Percentiles rank a stretch among this genome's conserved stretches.
Evolutionary conservation across 192 early-diverging fungal species (phyloP).

Genomic region (Mortierella hygrophila): DNA sequence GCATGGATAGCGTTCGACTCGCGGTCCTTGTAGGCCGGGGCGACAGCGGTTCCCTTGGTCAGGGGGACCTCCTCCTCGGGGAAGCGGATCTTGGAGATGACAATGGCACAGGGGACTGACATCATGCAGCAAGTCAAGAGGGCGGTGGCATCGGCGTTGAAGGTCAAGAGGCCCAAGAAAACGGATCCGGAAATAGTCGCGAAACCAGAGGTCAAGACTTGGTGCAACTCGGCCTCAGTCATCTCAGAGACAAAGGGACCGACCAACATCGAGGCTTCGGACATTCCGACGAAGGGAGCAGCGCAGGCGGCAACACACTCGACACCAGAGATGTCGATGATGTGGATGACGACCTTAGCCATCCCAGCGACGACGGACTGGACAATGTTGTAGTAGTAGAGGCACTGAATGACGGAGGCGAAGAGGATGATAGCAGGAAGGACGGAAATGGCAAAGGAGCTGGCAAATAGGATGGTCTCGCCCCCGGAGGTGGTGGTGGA

Average conservation of each 20-base stretch:
- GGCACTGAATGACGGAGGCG: slow-evolving; percentile 82
- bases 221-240: slow-evolving; percentile 89
- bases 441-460: slow-evolving; percentile 75
- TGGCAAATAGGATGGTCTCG: slow-evolving; percentile 15
- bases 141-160: slow-evolving; percentile 75
- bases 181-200: slow-evolving; percentile 91
- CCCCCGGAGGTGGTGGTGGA: slow-evolving; percentile 47
- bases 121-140: slow-evolving; percentile 91
- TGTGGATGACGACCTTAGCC: slow-evolving; percentile 71
- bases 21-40: slow-evolving; percentile 71
- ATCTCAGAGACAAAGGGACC: slow-evolving; percentile 85
- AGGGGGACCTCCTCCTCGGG: slow-evolving; percentile 87
- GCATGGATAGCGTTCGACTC: slow-evolving; percentile 86
- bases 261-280: slow-evolving; percentile 85
- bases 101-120: slow-evolving; percentile 89
- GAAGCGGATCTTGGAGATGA: slow-evolving; percentile 87
- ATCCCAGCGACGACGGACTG: slow-evolving; percentile 84
- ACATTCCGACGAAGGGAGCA: slow-evolving; percentile 88
- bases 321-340: slow-evolving; percentile 85
- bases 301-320: slow-evolving; percentile 90
- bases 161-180: slow-evolving; percentile 77
- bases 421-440: slow-evolving; percentile 93
- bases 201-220: slow-evolving; percentile 92
- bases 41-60: slow-evolving; percentile 74
- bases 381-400: slow-evolving; percentile 88